phyloP scores from a whole-genome alignment of 1,139 yeast genomes.

The Blastobotrys elegans region DNA sequence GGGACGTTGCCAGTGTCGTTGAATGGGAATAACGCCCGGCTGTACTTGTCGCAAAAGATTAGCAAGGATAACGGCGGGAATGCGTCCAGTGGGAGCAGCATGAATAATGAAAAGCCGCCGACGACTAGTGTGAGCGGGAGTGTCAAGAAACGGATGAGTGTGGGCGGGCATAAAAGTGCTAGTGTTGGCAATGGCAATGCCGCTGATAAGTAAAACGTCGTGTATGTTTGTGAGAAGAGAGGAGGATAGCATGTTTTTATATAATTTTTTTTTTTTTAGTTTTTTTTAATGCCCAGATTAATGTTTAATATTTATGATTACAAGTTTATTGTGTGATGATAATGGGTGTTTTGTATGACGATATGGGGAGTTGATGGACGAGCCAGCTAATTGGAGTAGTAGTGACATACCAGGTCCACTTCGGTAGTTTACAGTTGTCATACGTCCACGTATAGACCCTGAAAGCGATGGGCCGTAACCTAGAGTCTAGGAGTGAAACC shows the following conservation, averaged over 20 bases:
- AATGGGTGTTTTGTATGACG: no score
- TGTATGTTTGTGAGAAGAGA: no score
- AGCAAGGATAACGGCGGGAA: slow-evolving; percentile 10
- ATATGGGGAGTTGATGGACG: no score
- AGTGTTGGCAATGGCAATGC: not conserved
- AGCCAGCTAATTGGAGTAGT: no score
- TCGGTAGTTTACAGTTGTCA: no score
- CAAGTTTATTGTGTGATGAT: no score
- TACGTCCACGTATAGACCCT: no score
- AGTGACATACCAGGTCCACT: no score
- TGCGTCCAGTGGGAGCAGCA: not conserved
- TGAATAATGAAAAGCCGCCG: not conserved
- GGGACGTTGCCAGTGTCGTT: slow-evolving; percentile 19
- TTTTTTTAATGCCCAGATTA: not conserved
- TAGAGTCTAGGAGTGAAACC: no score
- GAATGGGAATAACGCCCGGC: slow-evolving; percentile 7
- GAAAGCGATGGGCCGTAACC: no score
- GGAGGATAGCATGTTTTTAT: no score
- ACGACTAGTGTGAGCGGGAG: not conserved
- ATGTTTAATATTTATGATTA: no score
- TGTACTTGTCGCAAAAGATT: slow-evolving; percentile 12
- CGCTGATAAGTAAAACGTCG: not conserved
- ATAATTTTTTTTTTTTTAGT: slow-evolving; percentile 3
- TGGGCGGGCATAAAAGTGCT: slow-evolving; percentile 8
- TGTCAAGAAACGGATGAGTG: slow-evolving; percentile 18